These are phyloP conservation scores for Didymella exigua DNA, from an alignment of 2,329 filamentous ascomycete genomes.

Conservation along the genomic window DNA sequence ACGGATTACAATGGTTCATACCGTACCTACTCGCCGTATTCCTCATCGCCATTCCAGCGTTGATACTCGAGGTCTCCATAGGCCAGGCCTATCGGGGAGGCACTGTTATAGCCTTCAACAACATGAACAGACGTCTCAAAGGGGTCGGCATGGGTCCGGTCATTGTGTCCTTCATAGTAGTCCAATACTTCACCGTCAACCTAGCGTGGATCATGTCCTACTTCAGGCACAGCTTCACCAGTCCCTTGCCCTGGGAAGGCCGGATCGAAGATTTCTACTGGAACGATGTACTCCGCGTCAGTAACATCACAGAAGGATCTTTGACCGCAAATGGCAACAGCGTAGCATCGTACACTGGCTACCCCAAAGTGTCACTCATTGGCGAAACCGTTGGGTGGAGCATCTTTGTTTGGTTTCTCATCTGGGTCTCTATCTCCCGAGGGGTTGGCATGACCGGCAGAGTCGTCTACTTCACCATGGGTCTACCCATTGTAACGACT, in stretches of 20 bases:
- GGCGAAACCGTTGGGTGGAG: conserved; percentile 65
- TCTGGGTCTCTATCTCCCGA: conserved; percentile 65
- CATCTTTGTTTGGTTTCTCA: conserved; percentile 64
- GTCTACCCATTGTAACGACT: conserved; percentile 62
- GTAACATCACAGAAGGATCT: conserved; percentile 48
- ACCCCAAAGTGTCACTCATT: conserved; percentile 55
- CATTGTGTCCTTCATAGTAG: conserved; percentile 59
- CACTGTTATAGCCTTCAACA: conserved; percentile 60
- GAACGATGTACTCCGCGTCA: conserved; percentile 56
- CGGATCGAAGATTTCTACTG: conserved; percentile 60
- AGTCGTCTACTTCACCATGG: conserved; percentile 68
- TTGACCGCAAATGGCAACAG: conserved; percentile 44
- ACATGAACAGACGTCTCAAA: conserved; percentile 59
- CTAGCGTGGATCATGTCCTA: conserved; percentile 66
- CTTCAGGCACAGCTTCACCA: conserved; percentile 62
- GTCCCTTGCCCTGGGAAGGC: conserved; percentile 60
- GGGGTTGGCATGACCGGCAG: conserved; percentile 63
- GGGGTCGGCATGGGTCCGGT: conserved; percentile 60
- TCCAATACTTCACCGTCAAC: conserved; percentile 63
- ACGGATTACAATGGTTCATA: conserved; percentile 66
- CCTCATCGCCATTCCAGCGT: conserved; percentile 61
- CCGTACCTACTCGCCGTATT: conserved; percentile 63
- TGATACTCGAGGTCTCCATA: conserved; percentile 61
- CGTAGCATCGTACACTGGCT: conserved; percentile 55
- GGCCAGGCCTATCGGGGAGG: conserved; percentile 62